A percentile compares a stretch with the other conserved stretches of the same genome.
Conservation (phyloP, 352 stramenopile genomes). For the Phytophthora aleatoria region DNA sequence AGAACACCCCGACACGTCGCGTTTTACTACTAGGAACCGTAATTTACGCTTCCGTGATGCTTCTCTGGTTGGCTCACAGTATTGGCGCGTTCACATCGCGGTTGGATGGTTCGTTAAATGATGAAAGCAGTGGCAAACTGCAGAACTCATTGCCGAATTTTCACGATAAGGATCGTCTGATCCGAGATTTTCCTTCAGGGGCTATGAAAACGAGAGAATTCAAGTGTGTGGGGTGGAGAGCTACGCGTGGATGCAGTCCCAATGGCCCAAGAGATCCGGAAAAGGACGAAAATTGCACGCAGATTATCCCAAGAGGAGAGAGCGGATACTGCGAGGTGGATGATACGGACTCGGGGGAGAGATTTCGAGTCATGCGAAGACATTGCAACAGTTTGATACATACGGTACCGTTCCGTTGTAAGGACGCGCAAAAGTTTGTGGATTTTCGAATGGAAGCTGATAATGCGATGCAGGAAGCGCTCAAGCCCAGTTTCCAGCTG, state of each 20-base stretch:
- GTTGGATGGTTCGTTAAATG: constrained; percentile 6
- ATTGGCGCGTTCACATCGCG: constrained; percentile 18
- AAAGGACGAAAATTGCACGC: constrained; percentile 22
- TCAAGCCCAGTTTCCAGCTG: constrained; percentile 16
- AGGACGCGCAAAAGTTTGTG: constrained; percentile 40
- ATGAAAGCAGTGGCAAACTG: constrained; percentile 2
- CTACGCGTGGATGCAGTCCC: constrained; percentile 13
- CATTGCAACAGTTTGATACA: constrained; percentile 34
- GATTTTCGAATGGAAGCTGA: constrained; percentile 27
- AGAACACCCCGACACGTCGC: constrained; percentile 1
- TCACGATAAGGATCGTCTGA: background rate
- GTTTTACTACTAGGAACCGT: constrained; percentile 17
- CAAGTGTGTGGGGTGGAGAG: constrained; percentile 25
- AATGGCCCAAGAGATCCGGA: constrained; percentile 10
- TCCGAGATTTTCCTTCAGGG: constrained; percentile 11
- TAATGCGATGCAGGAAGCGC: constrained; percentile 1
- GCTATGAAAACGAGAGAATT: constrained; percentile 5
- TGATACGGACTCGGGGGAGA: constrained; percentile 17
- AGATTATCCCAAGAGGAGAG: constrained; percentile 17
- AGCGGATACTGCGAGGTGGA: constrained; percentile 50
- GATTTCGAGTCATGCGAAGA: constrained; percentile 36
- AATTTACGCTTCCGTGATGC: constrained; percentile 20
- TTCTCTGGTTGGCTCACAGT: constrained; percentile 24
- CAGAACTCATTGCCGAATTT: background rate
- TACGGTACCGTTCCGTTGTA: constrained; percentile 38